Evolutionary conservation across 2,329 filamentous ascomycete genomes (phyloP).

Genomic region (Ampelomyces quisqualis): DNA sequence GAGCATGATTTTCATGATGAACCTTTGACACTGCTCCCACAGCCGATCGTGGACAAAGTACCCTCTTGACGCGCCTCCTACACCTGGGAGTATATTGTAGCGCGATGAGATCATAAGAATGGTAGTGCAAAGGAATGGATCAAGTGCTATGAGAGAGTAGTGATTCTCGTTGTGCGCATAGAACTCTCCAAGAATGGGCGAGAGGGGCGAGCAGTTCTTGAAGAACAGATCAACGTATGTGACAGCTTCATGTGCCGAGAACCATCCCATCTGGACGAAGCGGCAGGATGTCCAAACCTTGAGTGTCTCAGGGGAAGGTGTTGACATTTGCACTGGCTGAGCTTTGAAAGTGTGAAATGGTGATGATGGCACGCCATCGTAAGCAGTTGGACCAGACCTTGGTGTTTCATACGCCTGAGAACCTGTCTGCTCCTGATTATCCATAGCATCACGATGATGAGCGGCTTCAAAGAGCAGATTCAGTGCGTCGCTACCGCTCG

Average conservation of each 20-base stretch:
- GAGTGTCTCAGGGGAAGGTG: constrained; percentile 44
- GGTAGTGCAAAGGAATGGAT: constrained; percentile 56
- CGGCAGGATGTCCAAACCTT: constrained; percentile 53
- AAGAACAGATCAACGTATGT: constrained; percentile 57
- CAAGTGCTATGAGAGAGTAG: constrained; percentile 51
- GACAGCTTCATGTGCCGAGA: constrained; percentile 56
- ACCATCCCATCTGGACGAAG: constrained; percentile 59
- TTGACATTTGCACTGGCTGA: constrained; percentile 43
- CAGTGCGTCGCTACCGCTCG: constrained; percentile 56
- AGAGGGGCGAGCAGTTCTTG: constrained; percentile 53
- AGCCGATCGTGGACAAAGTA: constrained; percentile 57
- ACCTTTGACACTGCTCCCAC: constrained; percentile 57
- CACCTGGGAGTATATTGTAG: constrained; percentile 46
- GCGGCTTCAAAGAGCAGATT: constrained; percentile 57
- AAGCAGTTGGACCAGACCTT: constrained; percentile 31
- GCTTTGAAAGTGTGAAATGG: constrained; percentile 38
- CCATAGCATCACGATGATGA: constrained; percentile 41
- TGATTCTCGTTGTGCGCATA: constrained; percentile 54
- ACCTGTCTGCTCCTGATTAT: constrained; percentile 32
- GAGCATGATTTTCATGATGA: constrained; percentile 56
- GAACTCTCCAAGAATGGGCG: constrained; percentile 54
- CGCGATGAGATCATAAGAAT: constrained; percentile 59
- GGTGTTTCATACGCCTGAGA: constrained; percentile 45
- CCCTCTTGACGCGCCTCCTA: constrained; percentile 49
- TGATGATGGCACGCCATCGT: constrained; percentile 25